A percentile compares a stretch with the other conserved stretches of the same genome.
Evolutionary conservation across 2,329 filamentous ascomycete species (phyloP).

Genomic region (Sporothrix curviconia): DNA sequence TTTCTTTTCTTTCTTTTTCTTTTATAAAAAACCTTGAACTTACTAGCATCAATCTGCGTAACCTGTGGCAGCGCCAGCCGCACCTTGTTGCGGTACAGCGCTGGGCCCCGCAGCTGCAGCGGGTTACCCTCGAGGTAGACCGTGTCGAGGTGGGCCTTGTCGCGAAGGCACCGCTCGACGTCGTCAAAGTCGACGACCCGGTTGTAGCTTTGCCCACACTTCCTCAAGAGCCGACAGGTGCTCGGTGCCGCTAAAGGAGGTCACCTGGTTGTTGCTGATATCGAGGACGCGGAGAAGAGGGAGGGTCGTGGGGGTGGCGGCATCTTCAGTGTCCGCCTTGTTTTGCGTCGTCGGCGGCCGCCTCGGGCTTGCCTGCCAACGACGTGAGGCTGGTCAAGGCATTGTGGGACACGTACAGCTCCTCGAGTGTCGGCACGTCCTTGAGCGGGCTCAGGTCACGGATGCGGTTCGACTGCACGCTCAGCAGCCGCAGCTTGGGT

Average conservation of each 20-base stretch:
- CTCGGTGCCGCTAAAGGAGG: constrained; percentile 65
- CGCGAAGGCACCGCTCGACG: constrained; percentile 66
- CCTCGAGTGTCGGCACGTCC: constrained; percentile 44
- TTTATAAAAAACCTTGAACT: no score
- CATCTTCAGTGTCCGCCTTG: not conserved
- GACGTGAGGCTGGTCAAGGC: constrained; percentile 73
- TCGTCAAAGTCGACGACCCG: constrained; percentile 72
- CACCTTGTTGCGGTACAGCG: constrained; percentile 90
- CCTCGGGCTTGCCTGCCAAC: constrained; percentile 30
- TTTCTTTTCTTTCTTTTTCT: no score
- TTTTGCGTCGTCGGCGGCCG: constrained; percentile 55
- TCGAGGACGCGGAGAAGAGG: constrained; percentile 69
- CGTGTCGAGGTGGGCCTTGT: constrained; percentile 75
- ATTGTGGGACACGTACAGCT: constrained; percentile 95
- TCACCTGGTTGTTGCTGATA: constrained; percentile 80
- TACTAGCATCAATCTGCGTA: constrained; percentile 93
- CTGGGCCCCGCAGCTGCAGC: constrained; percentile 70
- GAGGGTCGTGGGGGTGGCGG: not conserved
- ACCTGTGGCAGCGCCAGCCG: constrained; percentile 79
- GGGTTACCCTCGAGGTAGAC: constrained; percentile 97
- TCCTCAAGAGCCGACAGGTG: constrained; percentile 71
- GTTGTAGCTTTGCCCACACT: constrained; percentile 91
- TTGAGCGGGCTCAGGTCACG: constrained; percentile 67
- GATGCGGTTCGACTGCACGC: constrained; percentile 92
- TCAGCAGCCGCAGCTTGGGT: constrained; percentile 75